Evolutionary conservation across 345 rosid genomes (phyloP).

Genomic region (Murraya paniculata): DNA sequence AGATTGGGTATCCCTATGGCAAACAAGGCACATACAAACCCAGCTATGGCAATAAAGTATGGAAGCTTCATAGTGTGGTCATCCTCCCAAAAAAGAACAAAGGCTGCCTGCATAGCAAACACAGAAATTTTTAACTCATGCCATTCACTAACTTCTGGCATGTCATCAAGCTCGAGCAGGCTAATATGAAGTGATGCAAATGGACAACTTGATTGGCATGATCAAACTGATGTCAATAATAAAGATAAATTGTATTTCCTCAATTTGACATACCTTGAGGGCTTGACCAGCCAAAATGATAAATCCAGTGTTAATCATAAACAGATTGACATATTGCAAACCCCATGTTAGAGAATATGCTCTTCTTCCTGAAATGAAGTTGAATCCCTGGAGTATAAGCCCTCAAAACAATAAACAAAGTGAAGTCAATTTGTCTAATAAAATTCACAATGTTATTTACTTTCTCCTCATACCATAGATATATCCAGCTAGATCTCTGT

Average conservation of each 20-base stretch:
- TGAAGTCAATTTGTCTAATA: not conserved
- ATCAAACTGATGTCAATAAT: not conserved
- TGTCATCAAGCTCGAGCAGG: not conserved
- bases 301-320: slow-evolving; percentile 79
- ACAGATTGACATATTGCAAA: slow-evolving; percentile 72
- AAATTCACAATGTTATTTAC: not conserved
- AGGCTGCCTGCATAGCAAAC: slow-evolving; percentile 46
- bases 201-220: not conserved
- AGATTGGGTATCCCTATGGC: slow-evolving; percentile 84
- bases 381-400: not conserved
- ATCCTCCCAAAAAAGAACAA: slow-evolving; percentile 48
- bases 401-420: not conserved
- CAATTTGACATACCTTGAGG: slow-evolving; percentile 53
- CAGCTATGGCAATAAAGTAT: slow-evolving; percentile 48
- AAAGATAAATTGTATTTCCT: not conserved
- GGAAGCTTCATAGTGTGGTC: slow-evolving; percentile 55
- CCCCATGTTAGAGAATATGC: slow-evolving; percentile 72
- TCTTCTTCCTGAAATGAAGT: slow-evolving; percentile 46
- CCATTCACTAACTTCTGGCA: not conserved
- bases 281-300: slow-evolving; percentile 77
- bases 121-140: not conserved
- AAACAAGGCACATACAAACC: slow-evolving; percentile 55
- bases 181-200: not conserved
- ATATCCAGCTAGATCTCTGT: slow-evolving; percentile 85
- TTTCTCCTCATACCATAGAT: slow-evolving; percentile 51